A percentile compares a stretch with the other conserved stretches of the same genome.
Conservation (phyloP, 345 rosid genomes). For the Gossypium turneri region DNA sequence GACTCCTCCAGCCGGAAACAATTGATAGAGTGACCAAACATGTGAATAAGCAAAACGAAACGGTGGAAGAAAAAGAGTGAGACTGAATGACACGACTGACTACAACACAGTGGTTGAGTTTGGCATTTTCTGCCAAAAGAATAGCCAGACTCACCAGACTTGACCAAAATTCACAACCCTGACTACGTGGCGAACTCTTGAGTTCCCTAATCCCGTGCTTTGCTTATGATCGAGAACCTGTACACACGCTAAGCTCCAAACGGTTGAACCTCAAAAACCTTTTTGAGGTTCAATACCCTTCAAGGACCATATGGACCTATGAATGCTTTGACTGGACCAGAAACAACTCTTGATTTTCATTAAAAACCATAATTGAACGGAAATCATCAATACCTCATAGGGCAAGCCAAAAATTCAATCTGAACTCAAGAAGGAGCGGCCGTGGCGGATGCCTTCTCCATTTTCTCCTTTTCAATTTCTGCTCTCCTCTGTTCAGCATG, state of each 20-base stretch:
- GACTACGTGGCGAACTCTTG: constrained; percentile 7
- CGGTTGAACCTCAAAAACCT: constrained; percentile 5
- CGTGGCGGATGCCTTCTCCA: constrained; percentile 63
- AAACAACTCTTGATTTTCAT: constrained; percentile 15
- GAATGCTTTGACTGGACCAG: constrained; percentile 22
- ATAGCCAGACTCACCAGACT: constrained; percentile 6
- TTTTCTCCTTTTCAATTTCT: constrained; percentile 85
- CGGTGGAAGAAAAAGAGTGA: background rate
- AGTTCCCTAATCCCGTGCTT: background rate
- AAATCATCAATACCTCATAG: constrained; percentile 13
- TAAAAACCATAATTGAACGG: constrained; percentile 16
- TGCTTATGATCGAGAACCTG: constrained; percentile 10
- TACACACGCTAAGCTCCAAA: constrained; percentile 10
- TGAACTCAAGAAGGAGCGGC: constrained; percentile 32
- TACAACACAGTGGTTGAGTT: constrained; percentile 4
- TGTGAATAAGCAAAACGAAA: background rate
- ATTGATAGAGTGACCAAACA: background rate
- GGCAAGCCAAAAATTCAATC: constrained; percentile 19
- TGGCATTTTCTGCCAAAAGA: constrained; percentile 27
- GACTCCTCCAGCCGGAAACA: background rate
- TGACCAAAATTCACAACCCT: background rate
- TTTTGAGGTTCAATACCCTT: constrained; percentile 3
- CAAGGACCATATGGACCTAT: constrained; percentile 19
- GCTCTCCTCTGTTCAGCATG: constrained; percentile 92
- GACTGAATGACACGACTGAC: background rate